Evolutionary conservation across 2,329 filamentous ascomycete species (phyloP).

Genomic region (Aspergillus texensis): DNA sequence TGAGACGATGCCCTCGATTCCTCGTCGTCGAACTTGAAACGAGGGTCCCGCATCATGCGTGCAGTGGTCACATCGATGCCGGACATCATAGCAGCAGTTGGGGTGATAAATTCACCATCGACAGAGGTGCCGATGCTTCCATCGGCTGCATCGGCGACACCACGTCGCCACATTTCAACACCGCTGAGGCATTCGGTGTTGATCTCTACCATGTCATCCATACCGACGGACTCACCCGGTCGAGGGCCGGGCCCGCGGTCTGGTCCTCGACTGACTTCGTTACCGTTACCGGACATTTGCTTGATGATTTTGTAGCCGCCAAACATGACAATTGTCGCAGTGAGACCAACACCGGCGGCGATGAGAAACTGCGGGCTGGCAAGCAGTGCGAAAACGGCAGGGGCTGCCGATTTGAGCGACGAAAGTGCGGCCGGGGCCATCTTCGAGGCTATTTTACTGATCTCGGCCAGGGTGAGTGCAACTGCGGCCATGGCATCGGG

Average conservation of each 20-base stretch:
- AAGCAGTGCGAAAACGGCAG: slow-evolving; percentile 82
- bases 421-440: slow-evolving; percentile 80
- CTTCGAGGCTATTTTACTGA: slow-evolving; percentile 78
- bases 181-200: slow-evolving; percentile 54
- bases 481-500: slow-evolving; percentile 93
- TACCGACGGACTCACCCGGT: slow-evolving; percentile 31
- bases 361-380: slow-evolving; percentile 93
- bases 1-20: slow-evolving; percentile 38
- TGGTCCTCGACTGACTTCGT: slow-evolving; percentile 11
- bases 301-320: slow-evolving; percentile 98
- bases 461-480: slow-evolving; percentile 86
- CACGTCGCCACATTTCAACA: slow-evolving; percentile 66
- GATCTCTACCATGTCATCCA: slow-evolving; percentile 62
- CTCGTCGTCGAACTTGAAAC: slow-evolving; percentile 40
- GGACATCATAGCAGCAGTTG: slow-evolving; percentile 54
- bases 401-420: slow-evolving; percentile 77
- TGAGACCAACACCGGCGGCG: slow-evolving; percentile 82
- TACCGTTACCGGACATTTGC: slow-evolving; percentile 61
- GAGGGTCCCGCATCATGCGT: slow-evolving; percentile 32
- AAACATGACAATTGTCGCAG: slow-evolving; percentile 93
- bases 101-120: slow-evolving; percentile 68
- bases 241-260: background rate
- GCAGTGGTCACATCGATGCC: slow-evolving; percentile 43
- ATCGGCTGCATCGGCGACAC: slow-evolving; percentile 61
- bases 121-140: slow-evolving; percentile 61